Evolutionary conservation across 75 land plant genomes (phyloP), one percentile per base, ranked within the genome.

Genomic region (Pinus albicaulis): DNA sequence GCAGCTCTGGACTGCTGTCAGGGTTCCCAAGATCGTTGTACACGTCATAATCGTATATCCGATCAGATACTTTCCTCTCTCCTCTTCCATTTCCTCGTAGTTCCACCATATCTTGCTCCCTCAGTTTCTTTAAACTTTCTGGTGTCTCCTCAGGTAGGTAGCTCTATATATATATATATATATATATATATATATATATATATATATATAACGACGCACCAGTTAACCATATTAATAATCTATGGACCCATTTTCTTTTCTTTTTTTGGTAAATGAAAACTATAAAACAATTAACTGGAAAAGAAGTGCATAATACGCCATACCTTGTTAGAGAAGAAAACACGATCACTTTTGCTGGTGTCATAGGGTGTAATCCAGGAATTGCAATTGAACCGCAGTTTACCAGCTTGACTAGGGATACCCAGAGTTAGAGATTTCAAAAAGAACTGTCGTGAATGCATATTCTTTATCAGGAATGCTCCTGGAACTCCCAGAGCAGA

Each of bases 311-410:
- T 1, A 8, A 8, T 48, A 48, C 16, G 15, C 61, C 36, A 72
- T 80, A 92, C 98, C 88, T 88, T 78, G 84, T 95, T 89, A 44
- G 81, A 53, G 68, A 95, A 95, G 92, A 95, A 91, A 16, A 95
- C 76, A 12, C 97, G 96, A 11, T 89, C 82, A 38, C 82, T 71
- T 17, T 73, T 79, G 77, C 81, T 82, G 6, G 80, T 76, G 53
- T 71, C 55, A 10, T 63, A 79, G 10, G 89, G 88, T 61, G 84
- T 84, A 56, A 93, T 86, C 94, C 98, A 95, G 17, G 98, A 93
- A 70, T 95, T 81, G 85, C 98, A 95, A 0, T 81, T 84, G 64
- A 95, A 93, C 65, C 89, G 85, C 24, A 89, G 20, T 22, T 48
- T 52, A 5, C 48, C 70, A 0, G n/a, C n/a, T n/a, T 78, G 75